Conservation (phyloP, 108 stramenopile species). For the Pseudonitzschia pungens region DNA sequence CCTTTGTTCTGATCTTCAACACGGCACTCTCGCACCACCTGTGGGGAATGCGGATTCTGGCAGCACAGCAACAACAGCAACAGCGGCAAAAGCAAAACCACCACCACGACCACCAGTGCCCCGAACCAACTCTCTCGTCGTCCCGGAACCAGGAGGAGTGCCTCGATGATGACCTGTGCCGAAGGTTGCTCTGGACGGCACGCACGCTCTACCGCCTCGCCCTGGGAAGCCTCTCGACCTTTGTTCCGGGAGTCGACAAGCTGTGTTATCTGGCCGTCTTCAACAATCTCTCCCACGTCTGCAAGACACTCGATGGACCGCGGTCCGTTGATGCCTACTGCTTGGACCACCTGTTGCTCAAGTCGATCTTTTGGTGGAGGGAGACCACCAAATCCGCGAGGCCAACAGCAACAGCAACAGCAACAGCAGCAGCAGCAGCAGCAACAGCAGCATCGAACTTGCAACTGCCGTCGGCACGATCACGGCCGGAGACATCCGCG, state of each 20-base stretch:
- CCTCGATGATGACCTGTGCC: not conserved
- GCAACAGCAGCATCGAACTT: not conserved
- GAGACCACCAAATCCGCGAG: not conserved
- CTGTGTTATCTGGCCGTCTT: not conserved
- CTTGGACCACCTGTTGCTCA: not conserved
- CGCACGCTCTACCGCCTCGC: not conserved
- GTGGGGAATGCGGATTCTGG: not conserved
- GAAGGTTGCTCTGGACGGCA: not conserved
- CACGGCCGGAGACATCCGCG: too few relatives aligned
- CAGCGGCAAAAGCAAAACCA: not conserved
- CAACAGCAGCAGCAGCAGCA: not conserved
- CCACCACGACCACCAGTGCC: not conserved
- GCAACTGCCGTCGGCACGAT: too few relatives aligned
- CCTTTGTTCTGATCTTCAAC: slow-evolving; percentile 3
- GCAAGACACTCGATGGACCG: not conserved
- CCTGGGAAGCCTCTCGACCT: not conserved
- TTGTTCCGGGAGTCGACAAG: not conserved
- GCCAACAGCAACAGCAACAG: not conserved
- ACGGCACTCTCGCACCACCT: slow-evolving; percentile 1
- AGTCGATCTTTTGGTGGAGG: slow-evolving; percentile 1
- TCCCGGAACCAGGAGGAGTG: too few relatives aligned
- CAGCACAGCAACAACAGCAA: not conserved
- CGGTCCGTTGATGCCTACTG: not conserved
- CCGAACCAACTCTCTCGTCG: too few relatives aligned
- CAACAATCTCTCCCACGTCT: slow-evolving; percentile 5